Conservation (phyloP, 345 rosid genomes). For the Rhodamnia argentea region DNA sequence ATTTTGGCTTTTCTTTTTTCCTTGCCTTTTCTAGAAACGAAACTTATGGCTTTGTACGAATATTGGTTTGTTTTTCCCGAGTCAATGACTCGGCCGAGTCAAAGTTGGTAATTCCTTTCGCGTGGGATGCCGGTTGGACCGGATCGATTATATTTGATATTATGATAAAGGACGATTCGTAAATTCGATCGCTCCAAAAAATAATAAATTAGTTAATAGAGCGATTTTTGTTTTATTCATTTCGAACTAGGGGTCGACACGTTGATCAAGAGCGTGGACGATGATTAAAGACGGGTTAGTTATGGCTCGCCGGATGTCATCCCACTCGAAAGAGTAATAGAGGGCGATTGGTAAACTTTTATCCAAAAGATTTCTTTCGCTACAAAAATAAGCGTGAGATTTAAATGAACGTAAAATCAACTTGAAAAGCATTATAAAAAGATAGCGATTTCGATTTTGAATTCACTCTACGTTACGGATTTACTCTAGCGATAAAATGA, state of each 20-base stretch:
- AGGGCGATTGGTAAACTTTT: accelerated
- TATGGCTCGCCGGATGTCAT: accelerated
- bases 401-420: background rate
- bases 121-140: accelerated
- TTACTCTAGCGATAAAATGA: background rate
- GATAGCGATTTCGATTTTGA: background rate
- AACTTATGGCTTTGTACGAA: background rate
- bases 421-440: background rate
- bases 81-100: background rate
- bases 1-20: background rate
- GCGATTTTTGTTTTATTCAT: accelerated
- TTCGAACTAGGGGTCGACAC: background rate
- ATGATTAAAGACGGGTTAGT: accelerated
- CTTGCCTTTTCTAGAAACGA: background rate
- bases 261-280: accelerated
- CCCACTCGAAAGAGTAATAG: background rate
- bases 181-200: background rate
- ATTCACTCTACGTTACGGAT: background rate
- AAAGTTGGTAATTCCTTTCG: background rate
- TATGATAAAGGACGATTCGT: background rate
- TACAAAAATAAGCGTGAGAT: background rate
- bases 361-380: accelerated
- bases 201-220: background rate
- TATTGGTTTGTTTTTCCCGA: background rate
- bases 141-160: background rate